Evolutionary conservation across 345 rosid species (phyloP), one percentile per base, ranked within the genome.

Genomic region (Angophora floribunda): DNA sequence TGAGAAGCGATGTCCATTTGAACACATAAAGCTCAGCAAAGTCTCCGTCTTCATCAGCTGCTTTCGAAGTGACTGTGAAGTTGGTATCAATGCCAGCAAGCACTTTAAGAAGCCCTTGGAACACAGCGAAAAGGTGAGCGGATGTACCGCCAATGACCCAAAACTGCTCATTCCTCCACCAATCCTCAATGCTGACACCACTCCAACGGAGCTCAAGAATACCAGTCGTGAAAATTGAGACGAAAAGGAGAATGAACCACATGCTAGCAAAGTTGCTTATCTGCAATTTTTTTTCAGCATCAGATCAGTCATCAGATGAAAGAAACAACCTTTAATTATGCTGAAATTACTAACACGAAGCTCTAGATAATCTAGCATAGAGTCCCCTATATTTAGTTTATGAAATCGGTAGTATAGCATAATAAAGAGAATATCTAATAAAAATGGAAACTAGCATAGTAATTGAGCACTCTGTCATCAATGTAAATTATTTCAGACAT

Each of bases 121-220:
- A 98, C 88, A 98, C 99, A 1, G 99, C 99, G 61, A 98, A 98
- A 52, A 98, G 97, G 92, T 98, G 99, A 78, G 99, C 99, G 1
- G 99, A 98, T 65, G 99, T 98, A 49, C 99, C 99, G 67, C 99
- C 99, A 7, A 98, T 98, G 89, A 97, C 99, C 99, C 99, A 97
- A 90, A 97, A 97, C 91, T 97, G 99, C 91, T 97, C 99, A 52
- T 97, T 98, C 89, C 99, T 98, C 99, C 99, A 98, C 99, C 98
- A 98, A 89, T 98, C 99, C 79, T 98, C 99, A 78, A 98, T 95
- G 88, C 98, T 90, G 50, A 98, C 95, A 84, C 99, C 98, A 59
- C 99, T 97, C 99, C 99, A 98, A 90, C 99, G 94, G 57, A 98
- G 91, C 93, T 98, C 99, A 51, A 98, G 93, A 84, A 98, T 98